Evolutionary conservation across 768 basidiomycete species (phyloP), one percentile per base, ranked within the genome.

Genomic region (Phaeotremella skinneri): DNA sequence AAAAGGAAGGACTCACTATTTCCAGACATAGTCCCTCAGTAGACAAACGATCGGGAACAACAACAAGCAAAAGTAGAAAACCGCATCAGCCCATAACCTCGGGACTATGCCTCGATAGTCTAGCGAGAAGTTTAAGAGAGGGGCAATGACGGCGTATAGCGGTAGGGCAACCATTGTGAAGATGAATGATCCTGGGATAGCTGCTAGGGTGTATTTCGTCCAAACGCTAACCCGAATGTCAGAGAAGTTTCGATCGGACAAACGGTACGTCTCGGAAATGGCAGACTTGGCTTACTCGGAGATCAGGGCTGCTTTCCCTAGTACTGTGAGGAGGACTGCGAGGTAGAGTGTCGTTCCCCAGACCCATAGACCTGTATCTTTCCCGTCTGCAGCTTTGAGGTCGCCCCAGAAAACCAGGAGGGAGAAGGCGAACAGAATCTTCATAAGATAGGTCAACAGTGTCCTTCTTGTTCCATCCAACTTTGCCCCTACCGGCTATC

Each of bases 261-360:
- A 16, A 21, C 14, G 17, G 21, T 39, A 6, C 32, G 45, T 41
- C 1, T 29, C 17, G 31, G n/a, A 42, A 25, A 63, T 29, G 29
- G 6, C 7, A n/a, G 2, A 16, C 31, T 11, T n/a, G 50, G 81
- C 92, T 72, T 76, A 98, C 96, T 99, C 94, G 3, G 96, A 98
- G 43, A 98, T 88, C 59, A 99, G 78, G 0, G 94, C 94, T 16
- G 96, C 96, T 78, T 99, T 98, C 42, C 93, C 96, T 6, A 99
- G 84, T 2, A 98, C 94, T 0, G 94, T 98, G 50, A 97, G 81
- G 27, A 98, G 82, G 6, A 96, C 90, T 1, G 89, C 86, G 47
- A 98, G 84, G 75, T 98, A 99, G n/a, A 98, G 79, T 23, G 88
- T 89, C 13, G 91, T 94, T 49, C 96, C 96, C 94, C 94, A 99